Base-by-base conservation (phyloP, 805 yeast genomes). In the Metschnikowia lunata region DNA sequence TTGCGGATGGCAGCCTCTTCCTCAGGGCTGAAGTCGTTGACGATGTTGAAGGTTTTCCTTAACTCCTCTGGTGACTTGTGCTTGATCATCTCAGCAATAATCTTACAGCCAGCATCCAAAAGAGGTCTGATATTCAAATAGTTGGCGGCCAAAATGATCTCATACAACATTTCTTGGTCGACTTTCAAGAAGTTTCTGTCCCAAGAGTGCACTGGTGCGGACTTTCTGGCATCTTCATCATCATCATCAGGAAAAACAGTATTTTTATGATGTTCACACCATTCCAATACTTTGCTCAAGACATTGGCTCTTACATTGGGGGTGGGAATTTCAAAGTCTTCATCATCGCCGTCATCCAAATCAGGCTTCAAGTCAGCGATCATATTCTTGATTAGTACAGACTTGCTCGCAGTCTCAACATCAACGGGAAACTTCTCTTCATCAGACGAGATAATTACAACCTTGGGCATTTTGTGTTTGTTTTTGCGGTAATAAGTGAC, bases 131-230 rank as follows among this genome's bases (percentile, higher is more conserved):
- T 84, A 60, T 85, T 84, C 58, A 85, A 67, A 60, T 83, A 85
- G 62, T 85, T 85, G 14, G 91, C 88, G n/a, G 91, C 91, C 45
- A 82, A 67, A 46, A 85, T 83, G 58, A 85, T 85, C 58, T 84
- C 93, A 54, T 85, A 85, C 46, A 85, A 72, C 90, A 85, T 85
- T 55, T 85, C 91, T 60, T 85, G 98, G 66, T 91, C 98, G 32
- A 91, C 97, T 60, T 87, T 86, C 56, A 91, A 76, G 64, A 90
- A 91, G 64, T 86, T 88, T 64, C 87, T 86, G 67, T 91, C 98
- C 98, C 98, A 91, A 37, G 89, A 89, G 49, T 85, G 91, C 40
- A 91, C 88, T 4, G 96, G 97, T 2, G 89, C 88, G n/a, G 91
- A 76, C 61, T 86, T 87, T 62, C 85, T 81, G 23, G 87, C 78